phyloP scores from a whole-genome alignment of 2,329 filamentous ascomycete species.

The Neofusicoccum laricinum region DNA sequence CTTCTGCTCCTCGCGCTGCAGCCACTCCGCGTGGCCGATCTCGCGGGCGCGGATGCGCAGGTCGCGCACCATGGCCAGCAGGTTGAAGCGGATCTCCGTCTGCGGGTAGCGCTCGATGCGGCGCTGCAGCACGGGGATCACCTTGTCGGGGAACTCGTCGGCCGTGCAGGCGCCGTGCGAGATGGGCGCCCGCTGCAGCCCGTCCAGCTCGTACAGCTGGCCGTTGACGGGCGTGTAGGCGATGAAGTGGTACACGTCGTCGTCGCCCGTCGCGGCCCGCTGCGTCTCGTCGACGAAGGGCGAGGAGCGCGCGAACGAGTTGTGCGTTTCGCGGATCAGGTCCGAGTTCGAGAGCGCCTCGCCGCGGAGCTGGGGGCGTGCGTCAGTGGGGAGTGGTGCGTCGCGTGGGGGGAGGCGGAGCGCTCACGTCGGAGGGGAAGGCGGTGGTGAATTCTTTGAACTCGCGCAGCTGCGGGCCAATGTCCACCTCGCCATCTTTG shows the following conservation, averaged over 20 bases:
- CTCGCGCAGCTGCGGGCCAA: slow-evolving; percentile 67
- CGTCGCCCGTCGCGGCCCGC: slow-evolving; percentile 65
- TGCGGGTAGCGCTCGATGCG: slow-evolving; percentile 81
- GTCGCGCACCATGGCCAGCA: slow-evolving; percentile 89
- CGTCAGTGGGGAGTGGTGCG: background rate
- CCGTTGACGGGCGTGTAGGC: slow-evolving; percentile 83
- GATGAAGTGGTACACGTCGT: slow-evolving; percentile 97
- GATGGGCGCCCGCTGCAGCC: slow-evolving; percentile 88
- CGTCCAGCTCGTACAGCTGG: slow-evolving; percentile 89
- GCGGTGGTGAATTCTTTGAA: slow-evolving; percentile 88
- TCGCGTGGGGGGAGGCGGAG: background rate
- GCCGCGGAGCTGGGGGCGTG: slow-evolving; percentile 56
- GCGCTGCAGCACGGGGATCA: slow-evolving; percentile 82
- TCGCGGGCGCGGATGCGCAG: slow-evolving; percentile 72
- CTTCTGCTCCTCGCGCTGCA: slow-evolving; percentile 80
- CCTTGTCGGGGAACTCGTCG: slow-evolving; percentile 72
- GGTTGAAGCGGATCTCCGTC: slow-evolving; percentile 90
- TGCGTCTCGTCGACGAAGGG: slow-evolving; percentile 93
- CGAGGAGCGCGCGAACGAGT: slow-evolving; percentile 82
- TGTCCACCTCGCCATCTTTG: slow-evolving; percentile 67
- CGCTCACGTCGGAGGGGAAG: slow-evolving; percentile 61
- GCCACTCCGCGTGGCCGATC: slow-evolving; percentile 75
- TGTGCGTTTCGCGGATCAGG: slow-evolving; percentile 66
- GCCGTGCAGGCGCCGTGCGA: slow-evolving; percentile 72
- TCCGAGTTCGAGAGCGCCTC: slow-evolving; percentile 68